phyloP scores from a whole-genome alignment of 2,329 filamentous ascomycete genomes.

The Pseudogymnoascus sp. region DNA sequence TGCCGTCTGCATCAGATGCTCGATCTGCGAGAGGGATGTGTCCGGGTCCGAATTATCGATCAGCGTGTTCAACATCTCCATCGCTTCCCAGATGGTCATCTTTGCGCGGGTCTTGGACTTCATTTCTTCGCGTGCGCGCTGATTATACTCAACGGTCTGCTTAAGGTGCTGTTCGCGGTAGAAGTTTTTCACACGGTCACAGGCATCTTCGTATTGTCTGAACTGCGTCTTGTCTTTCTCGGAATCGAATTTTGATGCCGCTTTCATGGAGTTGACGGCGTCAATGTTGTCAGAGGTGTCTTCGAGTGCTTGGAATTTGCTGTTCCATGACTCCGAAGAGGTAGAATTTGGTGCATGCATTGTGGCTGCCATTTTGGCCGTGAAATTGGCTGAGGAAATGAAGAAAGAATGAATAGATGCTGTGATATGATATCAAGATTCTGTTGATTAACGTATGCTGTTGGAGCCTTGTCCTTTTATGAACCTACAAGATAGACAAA shows the following conservation, averaged over 20 bases:
- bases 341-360: slow-evolving; percentile 22
- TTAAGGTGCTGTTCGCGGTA: slow-evolving; percentile 66
- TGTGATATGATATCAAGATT: not conserved
- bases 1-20: slow-evolving; percentile 76
- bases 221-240: slow-evolving; percentile 74
- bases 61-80: slow-evolving; percentile 82
- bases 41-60: slow-evolving; percentile 82
- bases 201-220: slow-evolving; percentile 75
- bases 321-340: slow-evolving; percentile 14
- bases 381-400: not conserved
- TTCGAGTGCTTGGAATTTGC: slow-evolving; percentile 31
- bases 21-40: slow-evolving; percentile 76
- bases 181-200: slow-evolving; percentile 78
- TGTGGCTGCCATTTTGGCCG: slow-evolving; percentile 24
- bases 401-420: not conserved
- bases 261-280: slow-evolving; percentile 46
- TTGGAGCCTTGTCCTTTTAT: not conserved
- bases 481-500: not conserved
- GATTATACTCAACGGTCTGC: slow-evolving; percentile 78
- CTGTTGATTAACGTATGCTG: not conserved
- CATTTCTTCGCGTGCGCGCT: slow-evolving; percentile 67
- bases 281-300: slow-evolving; percentile 41
- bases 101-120: slow-evolving; percentile 53
- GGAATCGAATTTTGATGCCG: slow-evolving; percentile 58
- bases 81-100: slow-evolving; percentile 83